Evolutionary conservation across 441 rosid species (phyloP).

Genomic region (Populus hybrid): DNA sequence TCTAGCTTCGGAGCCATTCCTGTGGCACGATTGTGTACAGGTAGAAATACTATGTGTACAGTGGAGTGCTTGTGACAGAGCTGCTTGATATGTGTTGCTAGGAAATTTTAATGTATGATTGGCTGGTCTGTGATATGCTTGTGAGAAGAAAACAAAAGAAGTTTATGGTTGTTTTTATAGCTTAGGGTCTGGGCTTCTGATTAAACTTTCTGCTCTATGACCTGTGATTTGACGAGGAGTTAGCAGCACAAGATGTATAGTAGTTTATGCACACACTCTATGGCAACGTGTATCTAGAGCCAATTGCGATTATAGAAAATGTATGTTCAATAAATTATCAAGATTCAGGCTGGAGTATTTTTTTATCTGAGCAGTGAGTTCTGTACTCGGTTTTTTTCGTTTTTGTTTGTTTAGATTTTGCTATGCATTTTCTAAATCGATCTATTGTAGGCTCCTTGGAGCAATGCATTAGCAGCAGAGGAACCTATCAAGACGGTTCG

Average conservation of each 20-base stretch:
- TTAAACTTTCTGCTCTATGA: neutral
- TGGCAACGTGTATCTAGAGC: neutral
- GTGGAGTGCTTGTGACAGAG: neutral
- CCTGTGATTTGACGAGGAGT: neutral
- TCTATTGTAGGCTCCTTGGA: no score
- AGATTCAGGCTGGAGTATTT: neutral
- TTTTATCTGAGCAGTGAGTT: neutral
- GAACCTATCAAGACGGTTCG: no score
- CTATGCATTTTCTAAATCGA: neutral
- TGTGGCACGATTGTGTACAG: neutral
- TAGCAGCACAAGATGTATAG: neutral
- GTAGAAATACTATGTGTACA: neutral
- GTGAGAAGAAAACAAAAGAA: neutral
- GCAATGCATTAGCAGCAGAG: no score
- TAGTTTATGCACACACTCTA: neutral
- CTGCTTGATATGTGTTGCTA: neutral
- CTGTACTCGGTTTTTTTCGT: neutral
- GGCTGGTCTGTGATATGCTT: neutral
- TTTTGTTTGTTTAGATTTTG: neutral
- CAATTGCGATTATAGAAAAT: neutral
- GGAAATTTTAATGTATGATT: neutral
- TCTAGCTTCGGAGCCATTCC: neutral
- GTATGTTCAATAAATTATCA: neutral
- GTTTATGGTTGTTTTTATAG: neutral
- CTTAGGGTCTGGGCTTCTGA: neutral